A percentile compares a stretch with the other conserved stretches of the same genome.
These are phyloP conservation scores for Brasenia schreberi DNA, from an alignment of 164 flowering plant species.

Conservation along the genomic window DNA sequence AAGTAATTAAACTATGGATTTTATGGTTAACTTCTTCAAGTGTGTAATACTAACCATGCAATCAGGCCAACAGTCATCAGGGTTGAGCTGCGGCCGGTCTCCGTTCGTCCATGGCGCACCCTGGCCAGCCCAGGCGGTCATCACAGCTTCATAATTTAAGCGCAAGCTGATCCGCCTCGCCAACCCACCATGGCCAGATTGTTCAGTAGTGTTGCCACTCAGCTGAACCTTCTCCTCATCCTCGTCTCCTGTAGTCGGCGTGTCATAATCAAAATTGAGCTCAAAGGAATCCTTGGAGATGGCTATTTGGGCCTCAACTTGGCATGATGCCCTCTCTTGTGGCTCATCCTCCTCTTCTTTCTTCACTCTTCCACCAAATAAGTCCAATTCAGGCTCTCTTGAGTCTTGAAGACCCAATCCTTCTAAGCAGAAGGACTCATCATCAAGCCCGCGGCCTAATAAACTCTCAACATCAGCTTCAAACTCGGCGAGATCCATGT, in stretches of 20 bases:
- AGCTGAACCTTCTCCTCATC: conserved; percentile 21
- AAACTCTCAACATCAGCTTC: conserved; percentile 82
- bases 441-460: conserved; percentile 54
- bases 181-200: conserved; percentile 7
- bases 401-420: conserved; percentile 41
- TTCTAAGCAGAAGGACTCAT: conserved; percentile 53
- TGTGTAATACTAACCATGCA: background rate
- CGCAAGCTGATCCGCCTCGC: conserved; percentile 24
- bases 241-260: conserved; percentile 26
- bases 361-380: conserved; percentile 19
- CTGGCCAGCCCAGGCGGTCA: conserved; percentile 57
- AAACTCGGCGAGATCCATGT: conserved; percentile 70
- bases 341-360: conserved; percentile 34
- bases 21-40: background rate
- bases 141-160: conserved; percentile 56
- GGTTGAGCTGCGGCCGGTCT: conserved; percentile 42
- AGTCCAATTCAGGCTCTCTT: conserved; percentile 4
- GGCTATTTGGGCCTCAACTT: conserved; percentile 18
- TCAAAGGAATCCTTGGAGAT: conserved; percentile 35
- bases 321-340: conserved; percentile 9
- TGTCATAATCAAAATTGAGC: conserved; percentile 41
- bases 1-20: background rate
- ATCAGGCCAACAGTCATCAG: conserved; percentile 47
- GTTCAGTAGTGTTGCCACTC: background rate
- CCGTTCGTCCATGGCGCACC: conserved; percentile 75